A percentile compares a stretch with the other conserved stretches of the same genome.
Conservation (phyloP, 78 protist genomes). For the Dictyostelium brefeldianum region DNA sequence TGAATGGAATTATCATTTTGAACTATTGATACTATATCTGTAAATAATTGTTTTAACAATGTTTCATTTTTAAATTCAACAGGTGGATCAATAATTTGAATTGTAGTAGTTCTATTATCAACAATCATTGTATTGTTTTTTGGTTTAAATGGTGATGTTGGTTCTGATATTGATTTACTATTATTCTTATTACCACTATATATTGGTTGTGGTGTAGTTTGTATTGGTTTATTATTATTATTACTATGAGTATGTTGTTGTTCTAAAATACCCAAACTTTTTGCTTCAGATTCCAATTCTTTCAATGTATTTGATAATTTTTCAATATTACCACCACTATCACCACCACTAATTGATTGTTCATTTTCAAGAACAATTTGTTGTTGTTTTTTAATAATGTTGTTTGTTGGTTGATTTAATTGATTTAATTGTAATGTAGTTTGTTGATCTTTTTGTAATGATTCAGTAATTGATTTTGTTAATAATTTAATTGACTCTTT, state of each 20-base stretch:
- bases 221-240: not conserved
- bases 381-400: not conserved
- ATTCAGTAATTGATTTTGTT: conserved; percentile 40
- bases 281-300: conserved; percentile 54
- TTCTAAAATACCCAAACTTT: conserved; percentile 28
- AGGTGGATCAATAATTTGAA: conserved; percentile 61
- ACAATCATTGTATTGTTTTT: conserved; percentile 35
- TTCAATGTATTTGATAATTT: conserved; percentile 8
- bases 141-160: not conserved
- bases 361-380: not conserved
- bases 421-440: not conserved
- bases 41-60: conserved; percentile 22
- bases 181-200: too few relatives aligned
- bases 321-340: not conserved
- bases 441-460: conserved; percentile 21
- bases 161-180: not conserved
- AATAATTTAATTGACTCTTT: conserved; percentile 52
- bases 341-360: too few relatives aligned
- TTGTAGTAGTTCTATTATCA: conserved; percentile 61
- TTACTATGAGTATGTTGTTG: too few relatives aligned
- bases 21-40: conserved; percentile 16
- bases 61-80: conserved; percentile 54
- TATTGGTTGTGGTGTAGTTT: not conserved
- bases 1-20: conserved; percentile 5
- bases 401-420: not conserved